Base-by-base conservation (phyloP, 2,329 filamentous ascomycete species). In the Rhinocladiella similis region DNA sequence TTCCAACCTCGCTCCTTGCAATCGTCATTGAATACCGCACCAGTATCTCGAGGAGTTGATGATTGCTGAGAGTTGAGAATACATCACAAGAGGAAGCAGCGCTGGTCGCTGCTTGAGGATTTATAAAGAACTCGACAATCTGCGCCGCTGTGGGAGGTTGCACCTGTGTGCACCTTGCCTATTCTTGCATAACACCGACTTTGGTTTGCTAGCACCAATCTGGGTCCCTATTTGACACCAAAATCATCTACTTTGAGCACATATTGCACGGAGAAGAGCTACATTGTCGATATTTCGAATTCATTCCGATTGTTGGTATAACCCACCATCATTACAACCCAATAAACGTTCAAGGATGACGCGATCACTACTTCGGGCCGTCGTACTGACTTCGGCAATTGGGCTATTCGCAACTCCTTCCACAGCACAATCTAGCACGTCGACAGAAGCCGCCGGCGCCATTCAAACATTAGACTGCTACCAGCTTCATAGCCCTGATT, bases 401-500 rank as follows among this genome's bases (percentile, higher is more conserved):
- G 52, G 46, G 13, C 47, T 62, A 19, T 41, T 63, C 5, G 49
- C 52, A 14, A 22, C 51, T 12, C 53, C 56, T 27, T 51, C 45
- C 13, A 29, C 53, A 14, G 63, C 62, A 50, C 63, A 65, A 42
- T 47, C 61, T 41, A 20, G 42, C 6, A 47, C 61, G n/a, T 27
- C 59, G 41, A 43, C 22, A 46, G 43, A 25, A n/a, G 56, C 57
- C 16, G 45, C 54, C 12, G 46, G 50, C 18, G 33, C 63, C 5
- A 63, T 66, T 14, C 46, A 50, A 13, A 66, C 63, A 16, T 57
- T 64, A 3, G 63, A 49, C 19, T 66, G 81, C 45, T 86, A 83
- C 72, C 74, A 41, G 18, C 38, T 41, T 18, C 14, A 70, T 41
- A 75, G 72, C 16, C 72, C 74, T 5, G 68, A 67, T n/a, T 75